Evolutionary conservation across 2,329 filamentous ascomycete genomes (phyloP).

Genomic region (Trichothecium sympodiale): DNA sequence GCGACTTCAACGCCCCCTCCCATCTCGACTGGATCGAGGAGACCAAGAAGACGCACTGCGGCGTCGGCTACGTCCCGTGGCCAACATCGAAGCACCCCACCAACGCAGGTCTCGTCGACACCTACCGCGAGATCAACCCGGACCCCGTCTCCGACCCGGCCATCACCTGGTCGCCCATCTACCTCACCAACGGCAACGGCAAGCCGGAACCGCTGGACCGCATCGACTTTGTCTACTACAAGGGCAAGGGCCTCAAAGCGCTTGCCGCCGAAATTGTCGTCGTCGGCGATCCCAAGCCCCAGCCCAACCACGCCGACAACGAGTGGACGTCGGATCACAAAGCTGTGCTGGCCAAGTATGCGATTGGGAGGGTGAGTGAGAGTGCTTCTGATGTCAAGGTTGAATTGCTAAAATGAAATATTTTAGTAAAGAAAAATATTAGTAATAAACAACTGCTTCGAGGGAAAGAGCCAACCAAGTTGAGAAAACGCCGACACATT

Average conservation of each 20-base stretch:
- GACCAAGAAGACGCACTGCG: slow-evolving; percentile 22
- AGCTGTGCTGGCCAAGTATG: slow-evolving; percentile 19
- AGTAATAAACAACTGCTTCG: too few species aligned
- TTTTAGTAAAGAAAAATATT: too few species aligned
- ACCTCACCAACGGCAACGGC: slow-evolving; percentile 17
- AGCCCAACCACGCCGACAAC: slow-evolving; percentile 23
- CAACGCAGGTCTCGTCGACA: slow-evolving; percentile 26
- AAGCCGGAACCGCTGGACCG: slow-evolving; percentile 25
- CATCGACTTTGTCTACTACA: slow-evolving; percentile 31
- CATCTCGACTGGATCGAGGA: slow-evolving; percentile 28
- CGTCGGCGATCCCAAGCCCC: slow-evolving; percentile 20
- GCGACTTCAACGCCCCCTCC: slow-evolving; percentile 32
- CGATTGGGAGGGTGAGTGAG: slow-evolving; percentile 4
- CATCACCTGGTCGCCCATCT: slow-evolving; percentile 30
- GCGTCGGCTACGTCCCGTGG: slow-evolving; percentile 21
- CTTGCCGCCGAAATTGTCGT: slow-evolving; percentile 18
- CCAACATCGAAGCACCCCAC: slow-evolving; percentile 24
- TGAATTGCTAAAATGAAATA: too few species aligned
- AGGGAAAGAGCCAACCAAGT: too few species aligned
- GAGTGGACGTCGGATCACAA: slow-evolving; percentile 31
- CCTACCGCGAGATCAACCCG: slow-evolving; percentile 24
- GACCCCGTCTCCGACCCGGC: slow-evolving; percentile 21
- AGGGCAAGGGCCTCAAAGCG: slow-evolving; percentile 18
- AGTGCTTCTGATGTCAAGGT: too few species aligned
- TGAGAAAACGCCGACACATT: too few species aligned